Evolutionary conservation across 306 rosid genomes (phyloP), one percentile per base, ranked within the genome.

Genomic region (Trifolium fragiferum): DNA sequence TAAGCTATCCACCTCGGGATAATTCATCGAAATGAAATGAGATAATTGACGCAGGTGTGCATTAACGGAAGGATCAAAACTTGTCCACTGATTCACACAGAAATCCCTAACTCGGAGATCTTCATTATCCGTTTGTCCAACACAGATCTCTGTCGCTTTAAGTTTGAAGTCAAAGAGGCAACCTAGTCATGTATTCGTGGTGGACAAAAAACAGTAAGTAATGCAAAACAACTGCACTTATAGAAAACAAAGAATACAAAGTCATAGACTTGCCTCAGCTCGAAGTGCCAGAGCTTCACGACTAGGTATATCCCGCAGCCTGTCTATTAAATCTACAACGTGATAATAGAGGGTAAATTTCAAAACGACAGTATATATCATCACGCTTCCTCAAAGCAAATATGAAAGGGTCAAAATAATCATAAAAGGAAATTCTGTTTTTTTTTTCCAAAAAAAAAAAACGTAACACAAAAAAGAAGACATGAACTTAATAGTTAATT

Each of bases 271-370:
- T 78, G 77, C 98, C 92, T 93, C 97, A 58, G 94, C 91, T 76
- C 98, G 84, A 76, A 93, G 96, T 73, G 88, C 82, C 80, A 93
- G 75, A 71, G 97, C 78, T 47, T 91, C 96, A 58, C 97, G 85
- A 25, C 88, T 82, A 19, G 96, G 93, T 43, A 85, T 82, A 77
- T 91, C 88, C 55, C 98, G 90, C 73, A 91, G 89, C 81, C 85
- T 86, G 72, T 91, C 97, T 86, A 87, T 85, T 79, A 93, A 78
- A 84, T 87, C 98, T 91, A 76, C 69, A 71, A 11, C 50, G 70
- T 16, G 66, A 81, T 41, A 74, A 73, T 69, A 33, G 49, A 50
- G 27, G 50, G 66, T 67, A 62, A 67, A 53, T 78, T 61, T 38
- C 53, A 82, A 59, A 54, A 25, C 15, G 6, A 32, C 59, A 32